Base-by-base conservation (phyloP, 2,329 filamentous ascomycete species). In the Colletotrichum coccodes region DNA sequence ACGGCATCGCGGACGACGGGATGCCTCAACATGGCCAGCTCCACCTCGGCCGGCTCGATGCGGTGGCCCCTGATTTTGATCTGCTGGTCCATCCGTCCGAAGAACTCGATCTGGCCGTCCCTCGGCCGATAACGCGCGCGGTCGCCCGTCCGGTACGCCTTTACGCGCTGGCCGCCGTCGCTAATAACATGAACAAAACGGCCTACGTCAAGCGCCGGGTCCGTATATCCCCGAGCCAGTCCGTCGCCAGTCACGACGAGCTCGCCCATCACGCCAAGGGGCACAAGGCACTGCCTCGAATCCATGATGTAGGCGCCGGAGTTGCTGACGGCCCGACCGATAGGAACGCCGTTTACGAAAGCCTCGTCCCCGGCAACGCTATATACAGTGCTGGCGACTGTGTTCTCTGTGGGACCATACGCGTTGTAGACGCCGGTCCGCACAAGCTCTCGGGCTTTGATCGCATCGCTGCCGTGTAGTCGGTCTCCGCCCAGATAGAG, bases 401-500 rank as follows among this genome's bases (percentile, higher is more conserved):
- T 44, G 42, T 71, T 72, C 40, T 74, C 72, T 3, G 72, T 71
- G 6, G 71, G 72, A 7, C 72, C 72, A 49, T 73, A 73, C 2
- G 46, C 70, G 18, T 70, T 70, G 23, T 49, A 50, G 46, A 72
- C 47, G 21, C 16, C 23, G 11, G 18, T 38, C 6, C 34, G 6
- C 1, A 64, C 44, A 8, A 71, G 57, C 4, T n/a, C 34, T 12
- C 23, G n/a, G 3, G 68, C 70, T 4, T 26, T 21, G 3, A 9
- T 44, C 2, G 67, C 70, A 6, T 67, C 67, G n/a, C n/a, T 0
- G 42, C 58, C 6, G 40, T 28, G 30, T 70, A 71, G 58, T 3
- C 59, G 42, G 11, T 81, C 79, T 1, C 78, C 79, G 6, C 77
- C 77, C 21, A 80, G 73, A 50, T 79, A 81, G 4, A 81, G 75